phyloP scores from a whole-genome alignment of 352 stramenopile genomes.

The Pythium insidiosum region DNA sequence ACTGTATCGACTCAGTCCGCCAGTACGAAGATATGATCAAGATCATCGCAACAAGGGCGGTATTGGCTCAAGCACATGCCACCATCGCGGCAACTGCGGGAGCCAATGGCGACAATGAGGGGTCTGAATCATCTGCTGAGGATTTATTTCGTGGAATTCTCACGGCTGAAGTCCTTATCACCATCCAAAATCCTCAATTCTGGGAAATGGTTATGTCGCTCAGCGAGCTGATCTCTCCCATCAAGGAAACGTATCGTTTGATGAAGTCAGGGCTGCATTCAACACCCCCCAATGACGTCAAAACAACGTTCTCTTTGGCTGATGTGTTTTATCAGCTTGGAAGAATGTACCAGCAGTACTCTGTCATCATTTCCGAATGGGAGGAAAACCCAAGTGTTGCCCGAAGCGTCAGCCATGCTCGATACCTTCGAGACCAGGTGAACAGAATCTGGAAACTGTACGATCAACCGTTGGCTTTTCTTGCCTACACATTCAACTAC shows the following conservation, averaged over 20 bases:
- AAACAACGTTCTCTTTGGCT: conserved; percentile 38
- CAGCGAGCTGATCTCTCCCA: conserved; percentile 68
- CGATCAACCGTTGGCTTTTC: conserved; percentile 58
- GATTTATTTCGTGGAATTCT: conserved; percentile 34
- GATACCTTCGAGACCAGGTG: conserved; percentile 45
- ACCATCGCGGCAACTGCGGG: neutral
- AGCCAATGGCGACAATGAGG: conserved; percentile 31
- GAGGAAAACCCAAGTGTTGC: conserved; percentile 44
- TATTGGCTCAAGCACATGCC: conserved; percentile 11
- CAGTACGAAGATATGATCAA: conserved; percentile 84
- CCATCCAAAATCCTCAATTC: conserved; percentile 56
- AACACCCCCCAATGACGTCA: neutral
- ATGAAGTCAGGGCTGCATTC: conserved; percentile 25
- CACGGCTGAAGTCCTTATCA: conserved; percentile 30
- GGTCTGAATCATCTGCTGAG: conserved; percentile 17
- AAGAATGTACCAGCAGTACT: conserved; percentile 72
- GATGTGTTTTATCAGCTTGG: conserved; percentile 76
- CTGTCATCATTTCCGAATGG: conserved; percentile 56
- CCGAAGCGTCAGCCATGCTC: conserved; percentile 41
- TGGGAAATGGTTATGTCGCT: conserved; percentile 69
- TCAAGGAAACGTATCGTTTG: conserved; percentile 69
- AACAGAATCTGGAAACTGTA: conserved; percentile 73
- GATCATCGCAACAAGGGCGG: conserved; percentile 39
- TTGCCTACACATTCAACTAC: conserved; percentile 73
- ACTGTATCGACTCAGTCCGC: conserved; percentile 67